Percentiles rank a stretch among this genome's conserved stretches.
These are phyloP conservation scores for Sclerotinia sclerotiorum DNA, from an alignment of 2,329 filamentous ascomycete genomes.

Conservation along the genomic window DNA sequence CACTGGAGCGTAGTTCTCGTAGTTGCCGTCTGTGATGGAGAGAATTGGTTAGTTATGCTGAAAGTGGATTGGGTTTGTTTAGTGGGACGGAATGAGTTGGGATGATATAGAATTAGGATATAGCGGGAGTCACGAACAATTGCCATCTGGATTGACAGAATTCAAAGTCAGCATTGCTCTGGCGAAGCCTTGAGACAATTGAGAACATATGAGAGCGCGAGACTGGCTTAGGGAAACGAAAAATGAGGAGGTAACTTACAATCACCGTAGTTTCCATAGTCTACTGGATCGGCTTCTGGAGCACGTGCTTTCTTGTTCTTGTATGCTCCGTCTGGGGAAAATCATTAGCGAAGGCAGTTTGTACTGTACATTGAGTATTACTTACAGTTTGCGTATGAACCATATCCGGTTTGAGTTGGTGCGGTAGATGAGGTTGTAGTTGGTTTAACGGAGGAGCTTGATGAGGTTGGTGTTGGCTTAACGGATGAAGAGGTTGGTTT, in stretches of 20 bases:
- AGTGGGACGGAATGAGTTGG: neutral
- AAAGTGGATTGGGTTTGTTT: too few relatives aligned
- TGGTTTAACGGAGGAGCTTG: neutral
- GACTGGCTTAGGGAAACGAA: neutral
- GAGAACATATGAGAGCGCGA: slow-evolving; percentile 6
- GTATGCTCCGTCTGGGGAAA: slow-evolving; percentile 15
- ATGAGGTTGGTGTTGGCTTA: neutral
- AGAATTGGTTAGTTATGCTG: neutral
- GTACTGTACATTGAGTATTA: neutral
- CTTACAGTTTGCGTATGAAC: slow-evolving; percentile 24
- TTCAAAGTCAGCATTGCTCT: slow-evolving; percentile 4
- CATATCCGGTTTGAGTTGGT: slow-evolving; percentile 23
- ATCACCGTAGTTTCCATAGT: slow-evolving; percentile 14
- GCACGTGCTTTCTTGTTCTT: slow-evolving; percentile 23
- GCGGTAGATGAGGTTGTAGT: neutral
- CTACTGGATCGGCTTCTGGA: slow-evolving; percentile 15
- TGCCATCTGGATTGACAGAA: slow-evolving; percentile 4
- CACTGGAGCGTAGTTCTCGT: neutral
- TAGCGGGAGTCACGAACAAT: slow-evolving; percentile 4
- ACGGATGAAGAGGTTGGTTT: neutral
- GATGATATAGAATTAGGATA: neutral
- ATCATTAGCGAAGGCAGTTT: neutral
- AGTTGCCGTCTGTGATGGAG: neutral
- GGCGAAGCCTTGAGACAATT: slow-evolving; percentile 8
- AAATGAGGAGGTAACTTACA: neutral